These are phyloP conservation scores for Geotrichum australiense DNA, from an alignment of 1,139 yeast genomes.

Conservation along the genomic window DNA sequence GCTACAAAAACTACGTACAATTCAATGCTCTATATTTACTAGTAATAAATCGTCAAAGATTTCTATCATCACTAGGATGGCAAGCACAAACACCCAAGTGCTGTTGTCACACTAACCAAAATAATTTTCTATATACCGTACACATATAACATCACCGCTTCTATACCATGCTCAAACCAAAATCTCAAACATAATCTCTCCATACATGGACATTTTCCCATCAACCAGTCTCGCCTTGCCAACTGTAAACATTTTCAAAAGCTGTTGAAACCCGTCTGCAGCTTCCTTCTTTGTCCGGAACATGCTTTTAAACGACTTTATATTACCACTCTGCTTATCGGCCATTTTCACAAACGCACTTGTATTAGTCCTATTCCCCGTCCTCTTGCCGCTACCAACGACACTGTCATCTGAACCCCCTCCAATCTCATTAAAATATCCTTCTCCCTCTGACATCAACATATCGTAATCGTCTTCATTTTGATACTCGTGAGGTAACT, in stretches of 20 bases:
- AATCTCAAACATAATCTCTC: too few relatives aligned
- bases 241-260: constrained; percentile 2
- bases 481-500: background rate
- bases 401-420: background rate
- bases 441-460: background rate
- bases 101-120: too few relatives aligned
- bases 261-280: constrained; percentile 7
- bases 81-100: too few relatives aligned
- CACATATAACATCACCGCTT: too few relatives aligned
- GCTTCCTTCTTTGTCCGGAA: background rate
- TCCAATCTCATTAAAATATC: background rate
- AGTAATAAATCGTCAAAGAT: too few relatives aligned
- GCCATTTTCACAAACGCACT: background rate
- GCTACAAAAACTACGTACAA: too few relatives aligned
- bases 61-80: too few relatives aligned
- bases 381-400: background rate
- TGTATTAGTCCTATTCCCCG: background rate
- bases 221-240: background rate
- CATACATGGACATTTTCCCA: too few relatives aligned
- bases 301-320: constrained; percentile 3
- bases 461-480: background rate
- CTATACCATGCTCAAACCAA: too few relatives aligned
- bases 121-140: too few relatives aligned
- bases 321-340: background rate
- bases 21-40: too few relatives aligned